A percentile compares a stretch with the other conserved stretches of the same genome.
phyloP scores from a whole-genome alignment of 257 asterid species.

The Buddleja alternifolia region DNA sequence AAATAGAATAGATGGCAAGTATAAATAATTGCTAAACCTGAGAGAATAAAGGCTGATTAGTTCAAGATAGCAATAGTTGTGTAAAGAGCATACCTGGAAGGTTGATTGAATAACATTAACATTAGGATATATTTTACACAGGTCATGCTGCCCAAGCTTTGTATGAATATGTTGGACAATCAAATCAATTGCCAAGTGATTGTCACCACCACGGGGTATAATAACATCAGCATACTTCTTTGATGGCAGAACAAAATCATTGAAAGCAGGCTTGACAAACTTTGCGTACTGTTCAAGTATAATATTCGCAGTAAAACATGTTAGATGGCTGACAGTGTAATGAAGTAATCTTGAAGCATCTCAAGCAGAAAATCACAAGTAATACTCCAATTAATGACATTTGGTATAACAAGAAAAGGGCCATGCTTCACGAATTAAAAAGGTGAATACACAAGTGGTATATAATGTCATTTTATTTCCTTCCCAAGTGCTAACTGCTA shows the following conservation, averaged over 20 bases:
- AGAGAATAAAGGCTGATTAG: background rate
- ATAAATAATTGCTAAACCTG: background rate
- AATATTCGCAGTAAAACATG: background rate
- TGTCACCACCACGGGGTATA: conserved; percentile 76
- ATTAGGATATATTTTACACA: conserved; percentile 68
- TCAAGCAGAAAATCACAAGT: too few relatives aligned
- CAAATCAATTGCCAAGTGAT: conserved; percentile 71
- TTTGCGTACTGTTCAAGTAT: conserved; percentile 58
- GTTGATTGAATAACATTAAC: conserved; percentile 74
- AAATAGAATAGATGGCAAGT: conserved; percentile 15
- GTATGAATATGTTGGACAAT: conserved; percentile 72
- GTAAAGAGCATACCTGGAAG: conserved; percentile 58
- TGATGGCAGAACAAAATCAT: conserved; percentile 72
- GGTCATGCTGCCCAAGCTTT: conserved; percentile 78
- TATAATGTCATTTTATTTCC: too few relatives aligned
- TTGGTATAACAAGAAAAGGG: too few relatives aligned
- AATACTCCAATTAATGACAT: too few relatives aligned
- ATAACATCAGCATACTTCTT: conserved; percentile 76
- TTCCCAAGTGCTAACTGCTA: too few relatives aligned
- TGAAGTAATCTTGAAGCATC: background rate
- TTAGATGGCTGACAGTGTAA: background rate
- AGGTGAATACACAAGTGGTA: too few relatives aligned
- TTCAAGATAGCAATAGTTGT: too few relatives aligned
- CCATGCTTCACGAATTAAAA: too few relatives aligned
- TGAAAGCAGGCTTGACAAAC: conserved; percentile 79